Conservation (phyloP, 2,329 filamentous ascomycete species). For the Colletotrichum theobromicola region DNA sequence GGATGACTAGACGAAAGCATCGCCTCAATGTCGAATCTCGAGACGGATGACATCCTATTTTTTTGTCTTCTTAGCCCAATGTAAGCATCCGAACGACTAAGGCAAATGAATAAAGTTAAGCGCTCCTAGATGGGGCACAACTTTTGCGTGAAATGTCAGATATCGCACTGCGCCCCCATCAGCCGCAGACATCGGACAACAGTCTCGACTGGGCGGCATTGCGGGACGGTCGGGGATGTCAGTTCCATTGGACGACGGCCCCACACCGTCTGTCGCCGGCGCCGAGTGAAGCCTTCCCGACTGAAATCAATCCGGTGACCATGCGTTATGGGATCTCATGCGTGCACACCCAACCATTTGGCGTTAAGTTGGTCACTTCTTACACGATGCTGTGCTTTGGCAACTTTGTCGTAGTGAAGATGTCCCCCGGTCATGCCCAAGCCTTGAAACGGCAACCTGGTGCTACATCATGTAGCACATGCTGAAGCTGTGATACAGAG, state of each 20-base stretch:
- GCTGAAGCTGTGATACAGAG: not conserved
- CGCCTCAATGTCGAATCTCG: not conserved
- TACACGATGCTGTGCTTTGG: not conserved
- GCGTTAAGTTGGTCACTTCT: no score
- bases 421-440: not conserved
- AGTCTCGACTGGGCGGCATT: not conserved
- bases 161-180: not conserved
- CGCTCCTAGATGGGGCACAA: not conserved
- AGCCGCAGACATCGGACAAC: not conserved
- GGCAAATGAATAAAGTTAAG: not conserved
- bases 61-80: not conserved
- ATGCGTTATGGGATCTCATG: not conserved
- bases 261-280: not conserved
- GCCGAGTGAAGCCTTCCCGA: not conserved
- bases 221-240: not conserved
- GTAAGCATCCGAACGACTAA: conserved; percentile 1
- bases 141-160: not conserved
- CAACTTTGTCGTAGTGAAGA: not conserved
- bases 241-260: not conserved
- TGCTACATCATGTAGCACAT: not conserved
- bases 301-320: not conserved
- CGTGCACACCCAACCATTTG: not conserved
- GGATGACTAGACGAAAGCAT: not conserved
- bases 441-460: not conserved
- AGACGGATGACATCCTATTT: not conserved